Base-by-base conservation (phyloP, 768 basidiomycete genomes). In the Crepidotus variabilis region DNA sequence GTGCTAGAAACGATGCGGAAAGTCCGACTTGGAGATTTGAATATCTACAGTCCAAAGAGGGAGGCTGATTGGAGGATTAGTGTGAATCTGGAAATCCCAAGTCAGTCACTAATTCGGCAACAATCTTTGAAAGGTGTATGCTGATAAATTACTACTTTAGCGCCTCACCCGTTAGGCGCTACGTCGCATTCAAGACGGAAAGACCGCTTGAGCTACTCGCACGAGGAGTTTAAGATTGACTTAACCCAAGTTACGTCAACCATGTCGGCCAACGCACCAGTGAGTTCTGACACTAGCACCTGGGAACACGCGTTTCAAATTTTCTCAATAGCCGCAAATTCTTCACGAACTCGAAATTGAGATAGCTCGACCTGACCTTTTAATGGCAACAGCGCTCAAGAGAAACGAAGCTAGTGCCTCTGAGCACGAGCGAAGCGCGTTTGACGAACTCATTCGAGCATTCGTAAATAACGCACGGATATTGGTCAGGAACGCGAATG, bases 391-490 rank as follows among this genome's bases (percentile, higher is more conserved):
- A 11, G 94, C 90, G 0, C 73, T 78, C 46, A 86, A 85, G 67
- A 83, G 90, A 16, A 79, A 78, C 10, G 86, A 90, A 56, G 77
- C 78, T 49, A 79, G 73, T 58, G 77, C 70, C 57, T 70, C 80
- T 24, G 87, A 88, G 68, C 73, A 73, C 63, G 92, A 90, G 64
- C 81, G 83, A 22, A 80, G 75, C 59, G 85, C 86, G 6, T 98
- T 94, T 67, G 92, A 98, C 67, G 92, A 97, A 67, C 83, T 97
- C 57, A 85, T 99, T 46, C 85, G 91, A 48, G 92, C 90, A 13
- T 91, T 97, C 61, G 86, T 99, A 50, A 97, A 98, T 65, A 95
- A 97, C 61, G 85, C 92, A 2, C 80, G 97, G 59, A 94, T 97
- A 72, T 71, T 98, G 48, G 86, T 87, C 52, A 83, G 91, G 63